Conservation (phyloP, 768 basidiomycete species). For the Auricularia sp. region DNA sequence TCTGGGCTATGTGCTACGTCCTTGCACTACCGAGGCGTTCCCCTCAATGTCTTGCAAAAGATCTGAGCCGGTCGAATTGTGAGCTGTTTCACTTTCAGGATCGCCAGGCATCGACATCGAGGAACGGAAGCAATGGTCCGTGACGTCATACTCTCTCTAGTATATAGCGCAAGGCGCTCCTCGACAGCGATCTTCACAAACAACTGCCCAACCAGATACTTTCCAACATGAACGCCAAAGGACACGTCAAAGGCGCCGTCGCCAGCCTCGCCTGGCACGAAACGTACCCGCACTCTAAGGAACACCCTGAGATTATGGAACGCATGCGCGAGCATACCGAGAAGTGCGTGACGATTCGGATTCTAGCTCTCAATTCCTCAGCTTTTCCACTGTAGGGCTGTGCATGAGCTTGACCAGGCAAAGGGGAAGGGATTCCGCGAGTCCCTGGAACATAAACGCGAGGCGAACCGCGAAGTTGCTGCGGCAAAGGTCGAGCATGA, state of each 20-base stretch:
- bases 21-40: no score
- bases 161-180: no score
- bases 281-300: neutral
- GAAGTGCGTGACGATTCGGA: neutral
- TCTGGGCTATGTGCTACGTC: no score
- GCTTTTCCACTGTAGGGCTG: neutral
- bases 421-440: neutral
- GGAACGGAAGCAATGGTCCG: no score
- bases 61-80: no score
- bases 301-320: neutral
- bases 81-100: no score
- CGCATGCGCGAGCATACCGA: neutral
- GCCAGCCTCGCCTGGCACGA: neutral
- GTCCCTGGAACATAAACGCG: neutral
- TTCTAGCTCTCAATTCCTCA: neutral
- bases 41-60: no score
- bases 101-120: no score
- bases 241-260: neutral
- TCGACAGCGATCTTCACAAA: no score
- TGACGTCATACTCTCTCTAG: no score
- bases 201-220: no score
- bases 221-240: neutral
- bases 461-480: neutral
- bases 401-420: neutral
- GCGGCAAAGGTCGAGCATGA: neutral